Evolutionary conservation across 768 basidiomycete species (phyloP).

Genomic region (Cystofilobasidium bisporidii): DNA sequence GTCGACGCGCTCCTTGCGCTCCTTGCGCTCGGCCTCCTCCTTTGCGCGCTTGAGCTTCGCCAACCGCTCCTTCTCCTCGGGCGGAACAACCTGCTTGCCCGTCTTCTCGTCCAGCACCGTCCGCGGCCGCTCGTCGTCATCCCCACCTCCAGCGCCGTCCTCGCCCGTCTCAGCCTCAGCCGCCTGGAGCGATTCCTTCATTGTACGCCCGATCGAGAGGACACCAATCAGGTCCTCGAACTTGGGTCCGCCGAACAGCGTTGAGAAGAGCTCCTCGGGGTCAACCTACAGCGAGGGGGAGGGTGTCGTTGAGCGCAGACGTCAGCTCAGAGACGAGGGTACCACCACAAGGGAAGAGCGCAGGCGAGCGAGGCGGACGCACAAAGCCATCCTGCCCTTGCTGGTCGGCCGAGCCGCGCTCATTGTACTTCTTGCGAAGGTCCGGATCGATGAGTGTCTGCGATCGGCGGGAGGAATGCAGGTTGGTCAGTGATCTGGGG

Average conservation of each 20-base stretch:
- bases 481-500: background rate
- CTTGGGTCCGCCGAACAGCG: slow-evolving; percentile 25
- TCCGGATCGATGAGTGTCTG: slow-evolving; percentile 22
- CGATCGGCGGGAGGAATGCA: background rate
- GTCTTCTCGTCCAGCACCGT: slow-evolving; percentile 22
- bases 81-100: slow-evolving; percentile 27
- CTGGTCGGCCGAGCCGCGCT: slow-evolving; percentile 14
- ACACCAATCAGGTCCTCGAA: slow-evolving; percentile 26
- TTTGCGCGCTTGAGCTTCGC: slow-evolving; percentile 34
- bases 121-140: background rate
- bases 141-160: background rate
- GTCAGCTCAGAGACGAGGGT: too few species aligned
- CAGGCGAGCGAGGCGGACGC: background rate
- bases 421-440: slow-evolving; percentile 26
- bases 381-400: slow-evolving; percentile 16
- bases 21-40: slow-evolving; percentile 3
- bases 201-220: slow-evolving; percentile 27
- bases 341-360: too few species aligned
- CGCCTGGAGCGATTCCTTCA: slow-evolving; percentile 29
- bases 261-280: slow-evolving; percentile 15
- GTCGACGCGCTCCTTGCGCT: slow-evolving; percentile 35
- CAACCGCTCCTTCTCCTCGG: slow-evolving; percentile 20
- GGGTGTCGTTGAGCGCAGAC: too few species aligned
- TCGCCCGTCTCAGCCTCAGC: slow-evolving; percentile 17
- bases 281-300: background rate